These are phyloP conservation scores for Berberis thunbergii DNA, from an alignment of 164 flowering plant genomes.

Conservation along the genomic window DNA sequence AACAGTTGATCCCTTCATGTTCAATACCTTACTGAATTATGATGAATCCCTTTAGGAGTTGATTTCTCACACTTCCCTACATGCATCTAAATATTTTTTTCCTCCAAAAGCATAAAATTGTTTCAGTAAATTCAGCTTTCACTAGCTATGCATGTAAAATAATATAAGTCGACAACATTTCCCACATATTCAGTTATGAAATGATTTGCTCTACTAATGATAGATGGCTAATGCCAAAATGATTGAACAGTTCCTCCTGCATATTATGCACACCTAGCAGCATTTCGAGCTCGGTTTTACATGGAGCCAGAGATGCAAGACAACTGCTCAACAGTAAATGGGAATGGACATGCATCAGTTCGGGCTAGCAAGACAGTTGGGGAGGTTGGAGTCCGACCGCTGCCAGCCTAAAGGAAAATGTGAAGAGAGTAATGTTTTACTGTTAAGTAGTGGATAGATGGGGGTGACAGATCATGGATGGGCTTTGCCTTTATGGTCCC, in stretches of 20 bases:
- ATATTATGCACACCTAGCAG: constrained; percentile 91
- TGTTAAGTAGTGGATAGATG: constrained; percentile 27
- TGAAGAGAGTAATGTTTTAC: constrained; percentile 90
- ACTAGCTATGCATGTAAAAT: neutral
- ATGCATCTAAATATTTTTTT: too few species aligned
- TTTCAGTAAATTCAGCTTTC: too few species aligned
- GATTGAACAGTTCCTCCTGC: constrained; percentile 81
- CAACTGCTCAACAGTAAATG: constrained; percentile 33
- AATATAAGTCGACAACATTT: neutral
- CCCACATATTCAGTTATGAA: neutral
- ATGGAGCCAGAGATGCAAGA: constrained; percentile 75
- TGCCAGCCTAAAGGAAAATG: constrained; percentile 88
- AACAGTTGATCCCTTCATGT: neutral
- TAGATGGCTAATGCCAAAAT: neutral
- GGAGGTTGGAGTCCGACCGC: constrained; percentile 48
- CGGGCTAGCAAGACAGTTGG: constrained; percentile 25
- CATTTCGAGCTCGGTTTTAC: constrained; percentile 93
- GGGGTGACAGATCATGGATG: neutral
- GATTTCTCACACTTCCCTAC: too few species aligned
- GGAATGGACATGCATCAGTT: constrained; percentile 14
- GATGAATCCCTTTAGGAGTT: too few species aligned
- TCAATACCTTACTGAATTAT: too few species aligned
- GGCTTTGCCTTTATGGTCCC: neutral
- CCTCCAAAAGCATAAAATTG: too few species aligned
- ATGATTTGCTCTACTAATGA: neutral